These are phyloP conservation scores for Hyparrhenia diplandra DNA, from an alignment of 176 grass and related monocot species.

Conservation along the genomic window DNA sequence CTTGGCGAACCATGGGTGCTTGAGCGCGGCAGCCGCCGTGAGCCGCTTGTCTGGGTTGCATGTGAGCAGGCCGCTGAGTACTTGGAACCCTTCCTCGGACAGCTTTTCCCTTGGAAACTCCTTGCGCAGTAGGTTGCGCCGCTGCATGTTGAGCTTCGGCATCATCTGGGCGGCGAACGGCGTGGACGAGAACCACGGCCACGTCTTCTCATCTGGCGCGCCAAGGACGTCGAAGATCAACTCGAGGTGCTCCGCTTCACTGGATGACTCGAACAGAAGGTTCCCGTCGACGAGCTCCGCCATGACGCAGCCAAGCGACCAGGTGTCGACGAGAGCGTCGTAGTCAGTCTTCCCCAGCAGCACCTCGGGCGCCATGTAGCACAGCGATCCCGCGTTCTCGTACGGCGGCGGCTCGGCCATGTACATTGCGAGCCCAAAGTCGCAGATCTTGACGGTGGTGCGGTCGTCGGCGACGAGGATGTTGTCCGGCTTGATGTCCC, in stretches of 20 bases:
- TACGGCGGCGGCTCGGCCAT: constrained; percentile 3
- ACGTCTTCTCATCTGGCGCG: not conserved
- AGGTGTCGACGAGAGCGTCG: constrained; percentile 28
- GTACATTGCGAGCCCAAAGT: constrained; percentile 26
- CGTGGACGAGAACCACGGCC: not conserved
- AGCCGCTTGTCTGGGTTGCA: constrained; percentile 28
- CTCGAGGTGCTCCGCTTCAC: not conserved
- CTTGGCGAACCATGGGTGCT: constrained; percentile 28
- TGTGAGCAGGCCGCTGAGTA: constrained; percentile 7
- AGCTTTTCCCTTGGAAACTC: constrained; percentile 3
- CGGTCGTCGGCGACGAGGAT: constrained; percentile 30
- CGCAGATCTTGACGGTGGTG: constrained; percentile 29
- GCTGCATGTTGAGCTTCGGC: not conserved
- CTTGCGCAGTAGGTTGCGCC: not conserved
- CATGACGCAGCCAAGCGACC: constrained; percentile 49
- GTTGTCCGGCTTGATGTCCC: constrained; percentile 87
- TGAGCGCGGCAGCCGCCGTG: constrained; percentile 18
- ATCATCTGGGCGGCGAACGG: not conserved
- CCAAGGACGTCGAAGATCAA: not conserved
- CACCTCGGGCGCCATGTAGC: constrained; percentile 34
- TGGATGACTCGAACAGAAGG: not conserved
- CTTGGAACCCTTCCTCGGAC: constrained; percentile 16
- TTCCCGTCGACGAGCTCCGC: constrained; percentile 19
- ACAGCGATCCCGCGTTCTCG: not conserved
- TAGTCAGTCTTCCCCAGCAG: constrained; percentile 24